Evolutionary conservation across 1,139 yeast species (phyloP).

Genomic region (Sugiyamaella neomexicana): DNA sequence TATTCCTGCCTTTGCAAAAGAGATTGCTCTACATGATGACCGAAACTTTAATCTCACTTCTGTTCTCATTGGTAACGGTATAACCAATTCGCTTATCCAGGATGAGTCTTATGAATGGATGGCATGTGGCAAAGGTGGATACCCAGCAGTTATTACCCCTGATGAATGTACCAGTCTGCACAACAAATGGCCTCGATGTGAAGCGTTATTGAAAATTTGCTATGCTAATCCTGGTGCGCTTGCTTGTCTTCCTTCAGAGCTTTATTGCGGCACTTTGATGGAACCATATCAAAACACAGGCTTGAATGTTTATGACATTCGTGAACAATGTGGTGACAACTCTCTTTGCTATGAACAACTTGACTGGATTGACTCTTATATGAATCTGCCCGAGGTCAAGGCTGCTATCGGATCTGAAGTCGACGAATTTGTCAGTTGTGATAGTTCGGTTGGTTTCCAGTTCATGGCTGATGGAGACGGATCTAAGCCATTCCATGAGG

Average conservation of each 20-base stretch:
- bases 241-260: constrained; percentile 90
- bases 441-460: constrained; percentile 48
- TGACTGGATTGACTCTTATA: constrained; percentile 63
- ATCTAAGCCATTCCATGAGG: constrained; percentile 62
- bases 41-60: constrained; percentile 75
- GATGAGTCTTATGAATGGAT: constrained; percentile 88
- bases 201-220: constrained; percentile 75
- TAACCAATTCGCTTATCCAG: constrained; percentile 90
- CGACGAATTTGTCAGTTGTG: constrained; percentile 79
- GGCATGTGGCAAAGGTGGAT: constrained; percentile 97
- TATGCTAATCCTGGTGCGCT: constrained; percentile 75
- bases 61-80: constrained; percentile 92
- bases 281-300: constrained; percentile 91
- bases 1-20: constrained; percentile 75
- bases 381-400: constrained; percentile 69
- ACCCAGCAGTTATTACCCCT: constrained; percentile 72
- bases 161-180: constrained; percentile 81
- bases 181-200: constrained; percentile 75
- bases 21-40: constrained; percentile 59
- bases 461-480: constrained; percentile 77
- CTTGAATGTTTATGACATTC: constrained; percentile 88
- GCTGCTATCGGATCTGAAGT: constrained; percentile 92
- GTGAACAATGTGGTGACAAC: constrained; percentile 74
- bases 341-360: constrained; percentile 73
- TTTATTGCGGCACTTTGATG: constrained; percentile 86